Conservation (phyloP, 1,284 basidiomycete genomes). For the Inonotus hispidus region DNA sequence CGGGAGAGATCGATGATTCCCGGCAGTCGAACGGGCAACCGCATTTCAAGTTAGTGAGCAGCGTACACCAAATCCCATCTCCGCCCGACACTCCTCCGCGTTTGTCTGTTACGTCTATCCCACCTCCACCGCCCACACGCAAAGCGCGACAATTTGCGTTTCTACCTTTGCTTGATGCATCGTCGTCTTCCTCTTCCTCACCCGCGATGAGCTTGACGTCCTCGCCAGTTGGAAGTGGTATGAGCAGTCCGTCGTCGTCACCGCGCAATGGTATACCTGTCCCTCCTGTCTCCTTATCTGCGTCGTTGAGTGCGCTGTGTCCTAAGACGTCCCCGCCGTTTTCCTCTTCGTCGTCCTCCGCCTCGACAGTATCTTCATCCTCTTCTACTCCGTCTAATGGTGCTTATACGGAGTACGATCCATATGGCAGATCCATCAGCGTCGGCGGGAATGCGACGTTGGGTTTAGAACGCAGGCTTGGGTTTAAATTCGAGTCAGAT, state of each 20-base stretch:
- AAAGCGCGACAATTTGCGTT: conserved; percentile 34
- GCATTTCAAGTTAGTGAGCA: not conserved
- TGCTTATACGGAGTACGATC: conserved; percentile 1
- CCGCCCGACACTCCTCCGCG: conserved; percentile 18
- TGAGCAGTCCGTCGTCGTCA: not conserved
- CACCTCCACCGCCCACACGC: conserved; percentile 24
- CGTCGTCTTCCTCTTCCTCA: conserved; percentile 19
- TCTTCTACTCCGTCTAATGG: not conserved
- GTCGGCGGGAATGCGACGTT: conserved; percentile 6
- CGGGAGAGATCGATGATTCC: not conserved
- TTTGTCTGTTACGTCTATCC: conserved; percentile 19
- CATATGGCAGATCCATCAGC: not conserved
- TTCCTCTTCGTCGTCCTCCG: not conserved
- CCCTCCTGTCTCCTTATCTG: not conserved
- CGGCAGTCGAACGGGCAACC: not conserved
- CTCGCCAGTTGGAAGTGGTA: not conserved
- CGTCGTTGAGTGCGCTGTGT: not conserved
- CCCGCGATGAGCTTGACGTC: not conserved
- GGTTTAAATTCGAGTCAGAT: not conserved
- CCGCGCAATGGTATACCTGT: not conserved
- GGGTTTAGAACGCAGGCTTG: conserved; percentile 9
- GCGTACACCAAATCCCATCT: conserved; percentile 6
- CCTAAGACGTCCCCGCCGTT: not conserved
- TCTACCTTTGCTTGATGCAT: conserved; percentile 36
- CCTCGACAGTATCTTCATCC: not conserved